Evolutionary conservation across 2,329 filamentous ascomycete species (phyloP), one percentile per base, ranked within the genome.

Genomic region (Exophiala dermatitidis): DNA sequence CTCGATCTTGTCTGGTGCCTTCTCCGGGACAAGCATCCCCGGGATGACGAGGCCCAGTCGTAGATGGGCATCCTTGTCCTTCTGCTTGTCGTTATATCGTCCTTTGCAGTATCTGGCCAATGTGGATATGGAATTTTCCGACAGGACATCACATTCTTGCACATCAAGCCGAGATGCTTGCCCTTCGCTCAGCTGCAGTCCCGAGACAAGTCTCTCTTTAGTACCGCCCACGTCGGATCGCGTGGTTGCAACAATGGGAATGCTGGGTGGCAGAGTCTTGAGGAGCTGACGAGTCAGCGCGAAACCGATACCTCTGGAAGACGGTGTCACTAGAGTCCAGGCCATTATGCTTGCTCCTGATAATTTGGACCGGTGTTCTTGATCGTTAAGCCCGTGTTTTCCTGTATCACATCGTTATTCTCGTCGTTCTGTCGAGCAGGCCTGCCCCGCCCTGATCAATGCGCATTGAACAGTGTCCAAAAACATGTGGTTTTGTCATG

Each of bases 11-110:
- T 69, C 62, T 0, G 83, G 85, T 1, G 81, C 80, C 67, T 85
- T 89, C 66, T 94, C 88, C 0, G 87, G 81, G 61, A 79, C 77
- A 7, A 93, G 76, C 36, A 90, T 74, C 0, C 88, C 88, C 0
- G 88, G 85, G 2, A 90, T 71, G 31, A 80, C 79, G 62, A 89
- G 80, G 2, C 80, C 80, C 41, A 91, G 77, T 55, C 83, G 85
- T 8, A 93, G 77, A 60, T 86, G 81, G 61, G 64, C 60, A 36
- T 34, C 46, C 31, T 52, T 54, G 0, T 67, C 52, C 1, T 79
- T 77, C 7, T 41, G 31, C 19, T 32, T 45, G 42, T 57, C 47
- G 38, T 53, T 53, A 66, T 85, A 85, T 5, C 79, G 69, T 4
- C 70, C 64, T 26, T 71, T 71, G 30, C 82, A 82, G 44, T 66